Evolutionary conservation across 805 yeast genomes (phyloP), one percentile per base, ranked within the genome.

Genomic region (Yamadazyma olivae): DNA sequence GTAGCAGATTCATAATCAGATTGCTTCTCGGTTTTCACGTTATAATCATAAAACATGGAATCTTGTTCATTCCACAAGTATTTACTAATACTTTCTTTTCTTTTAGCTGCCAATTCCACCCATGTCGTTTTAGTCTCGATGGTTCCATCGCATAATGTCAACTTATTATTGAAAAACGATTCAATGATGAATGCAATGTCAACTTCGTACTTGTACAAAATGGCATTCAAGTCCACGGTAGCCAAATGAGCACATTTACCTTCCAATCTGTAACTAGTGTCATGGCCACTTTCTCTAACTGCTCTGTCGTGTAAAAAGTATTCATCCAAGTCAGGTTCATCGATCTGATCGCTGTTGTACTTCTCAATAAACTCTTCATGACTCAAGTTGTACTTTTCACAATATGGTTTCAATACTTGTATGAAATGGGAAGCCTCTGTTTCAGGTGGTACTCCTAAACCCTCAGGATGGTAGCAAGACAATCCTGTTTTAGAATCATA

Each of bases 261-360:
- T 60, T 90, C 96, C 35, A 93, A 67, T 50, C 99, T 71, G 53
- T 90, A 88, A 2, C 91, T 72, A 0, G 98, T 93, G 56, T 91
- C 99, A 56, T 93, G 98, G 1, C 99, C 99, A 21, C 93, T 81
- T 61, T 91, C 99, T 54, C 99, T 76, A 8, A 91, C 95, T 1
- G 95, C 97, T 40, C 97, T 71, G 57, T 91, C 99, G 54, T 91
- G 96, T 33, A 85, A 58, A 56, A 91, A 86, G 56, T 86, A 91
- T 44, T 79, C 89, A 52, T 93, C 98, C 41, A 91, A 68, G n/a
- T 69, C 78, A 1, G 95, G 95, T 52, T 87, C 96, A 3, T 62
- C 41, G 14, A 91, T 70, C 33, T 66, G 59, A 3, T 83, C 81
- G 27, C 65, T 57, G 51, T 90, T 88, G 64, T 91, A 93, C 45